Base-by-base conservation (phyloP, 306 rosid genomes). In the Prinsepia uniflora region DNA sequence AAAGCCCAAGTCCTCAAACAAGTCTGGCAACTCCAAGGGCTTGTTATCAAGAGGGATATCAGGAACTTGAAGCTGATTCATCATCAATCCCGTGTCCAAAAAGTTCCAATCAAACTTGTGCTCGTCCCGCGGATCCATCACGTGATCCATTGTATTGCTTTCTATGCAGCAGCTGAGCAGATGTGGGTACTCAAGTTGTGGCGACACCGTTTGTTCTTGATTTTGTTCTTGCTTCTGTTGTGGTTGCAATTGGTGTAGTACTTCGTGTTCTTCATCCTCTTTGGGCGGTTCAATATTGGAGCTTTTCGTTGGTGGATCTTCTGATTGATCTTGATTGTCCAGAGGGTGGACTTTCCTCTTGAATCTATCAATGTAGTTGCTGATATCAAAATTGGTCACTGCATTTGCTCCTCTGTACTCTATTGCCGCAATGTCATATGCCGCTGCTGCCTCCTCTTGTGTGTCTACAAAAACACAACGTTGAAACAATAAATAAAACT, bases 401-500 rank as follows among this genome's bases (percentile, higher is more conserved):
- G 99, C 99, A 83, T 91, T 91, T 1, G 83, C 20, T 75, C 97
- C 99, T 74, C 99, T 84, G 80, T 94, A 80, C 59, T 91, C 87
- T 68, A 94, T 91, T 6, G 97, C 97, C 24, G 99, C 99, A 74
- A 74, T 67, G 69, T 94, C 99, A 78, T 94, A 94, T 10, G 99
- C 99, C 34, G 79, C 86, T 3, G 99, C 99, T 14, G 99, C 97
- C 70, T 94, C 97, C 78, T 94, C 99, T 70, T 91, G 96, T 52
- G 97, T 94, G 68, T 89, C 99, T 93, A 64, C 70, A 53, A 57
- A 3, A 65, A 64, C 49, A 55, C 12, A 64, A 34, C 10, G 13
- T 11, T 13, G 36, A 54, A 46, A 54, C 14, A 2, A 15, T 45
- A 3, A 10, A 18, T 56, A 22, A 70, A 70, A 70, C 49, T 36